A percentile compares a stretch with the other conserved stretches of the same genome.
These are phyloP conservation scores for Colletotrichum navitas DNA, from an alignment of 2,329 filamentous ascomycete genomes.

Conservation along the genomic window DNA sequence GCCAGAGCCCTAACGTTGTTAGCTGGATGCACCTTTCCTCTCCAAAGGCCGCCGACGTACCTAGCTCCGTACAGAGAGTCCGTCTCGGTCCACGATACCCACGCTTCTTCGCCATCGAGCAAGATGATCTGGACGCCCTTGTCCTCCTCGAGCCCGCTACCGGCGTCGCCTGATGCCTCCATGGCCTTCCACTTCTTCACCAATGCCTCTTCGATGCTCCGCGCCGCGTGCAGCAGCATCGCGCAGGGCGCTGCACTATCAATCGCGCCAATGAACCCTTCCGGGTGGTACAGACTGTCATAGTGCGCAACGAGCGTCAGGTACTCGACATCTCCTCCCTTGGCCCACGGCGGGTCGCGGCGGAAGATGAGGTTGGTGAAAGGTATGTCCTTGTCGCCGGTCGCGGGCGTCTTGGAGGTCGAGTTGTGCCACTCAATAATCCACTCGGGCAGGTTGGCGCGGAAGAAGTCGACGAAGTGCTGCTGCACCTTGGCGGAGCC, in stretches of 20 bases:
- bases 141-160: slow-evolving; percentile 74
- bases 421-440: slow-evolving; percentile 87
- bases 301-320: slow-evolving; percentile 94
- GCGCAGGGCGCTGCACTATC: slow-evolving; percentile 96
- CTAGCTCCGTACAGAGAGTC: slow-evolving; percentile 93
- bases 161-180: slow-evolving; percentile 67
- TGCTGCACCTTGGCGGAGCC: slow-evolving; percentile 79
- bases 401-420: slow-evolving; percentile 84
- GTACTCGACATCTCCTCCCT: slow-evolving; percentile 79
- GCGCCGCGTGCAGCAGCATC: slow-evolving; percentile 88
- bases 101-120: slow-evolving; percentile 95
- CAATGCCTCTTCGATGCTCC: slow-evolving; percentile 83
- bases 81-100: slow-evolving; percentile 79
- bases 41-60: slow-evolving; percentile 54
- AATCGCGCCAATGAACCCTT: slow-evolving; percentile 92
- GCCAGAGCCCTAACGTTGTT: slow-evolving; percentile 72
- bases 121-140: slow-evolving; percentile 90
- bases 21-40: not conserved
- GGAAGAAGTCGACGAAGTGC: slow-evolving; percentile 89
- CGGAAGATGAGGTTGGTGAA: slow-evolving; percentile 90
- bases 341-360: slow-evolving; percentile 87
- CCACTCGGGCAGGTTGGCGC: slow-evolving; percentile 81
- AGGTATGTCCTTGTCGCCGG: slow-evolving; percentile 77
- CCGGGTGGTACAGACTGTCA: slow-evolving; percentile 83
- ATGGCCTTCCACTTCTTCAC: slow-evolving; percentile 85